These are phyloP conservation scores for Arthrinium phaeospermum DNA, from an alignment of 2,329 filamentous ascomycete species.

Conservation along the genomic window DNA sequence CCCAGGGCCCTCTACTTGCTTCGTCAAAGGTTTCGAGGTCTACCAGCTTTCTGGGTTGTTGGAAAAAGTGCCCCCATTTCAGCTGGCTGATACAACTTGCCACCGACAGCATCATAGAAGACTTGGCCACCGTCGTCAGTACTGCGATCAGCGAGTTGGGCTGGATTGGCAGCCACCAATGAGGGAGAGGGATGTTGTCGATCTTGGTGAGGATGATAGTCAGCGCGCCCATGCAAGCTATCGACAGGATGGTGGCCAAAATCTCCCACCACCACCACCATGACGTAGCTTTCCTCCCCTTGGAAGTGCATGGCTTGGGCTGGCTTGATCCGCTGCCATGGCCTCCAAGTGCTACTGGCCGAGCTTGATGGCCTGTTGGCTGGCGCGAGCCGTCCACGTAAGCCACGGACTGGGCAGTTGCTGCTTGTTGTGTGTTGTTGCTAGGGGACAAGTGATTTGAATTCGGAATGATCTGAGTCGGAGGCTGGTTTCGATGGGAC, in stretches of 20 bases:
- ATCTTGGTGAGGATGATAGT: constrained; percentile 25
- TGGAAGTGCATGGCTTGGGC: neutral
- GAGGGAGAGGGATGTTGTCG: constrained; percentile 23
- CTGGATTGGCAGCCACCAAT: constrained; percentile 29
- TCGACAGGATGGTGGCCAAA: constrained; percentile 16
- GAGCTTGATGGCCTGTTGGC: neutral
- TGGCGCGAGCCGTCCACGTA: neutral
- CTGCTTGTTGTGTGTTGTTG: neutral
- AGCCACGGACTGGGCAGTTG: neutral
- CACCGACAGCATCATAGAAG: constrained; percentile 29
- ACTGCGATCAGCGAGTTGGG: constrained; percentile 38
- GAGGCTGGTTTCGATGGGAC: neutral
- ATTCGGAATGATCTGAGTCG: neutral
- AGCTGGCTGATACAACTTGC: constrained; percentile 32
- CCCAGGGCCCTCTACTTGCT: constrained; percentile 34
- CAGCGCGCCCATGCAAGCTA: constrained; percentile 26
- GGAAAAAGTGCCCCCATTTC: constrained; percentile 31
- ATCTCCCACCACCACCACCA: constrained; percentile 7
- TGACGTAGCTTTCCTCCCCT: neutral
- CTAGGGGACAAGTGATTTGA: neutral
- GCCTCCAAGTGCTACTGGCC: neutral
- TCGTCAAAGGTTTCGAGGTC: constrained; percentile 32
- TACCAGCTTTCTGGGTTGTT: constrained; percentile 3
- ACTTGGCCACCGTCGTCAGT: constrained; percentile 30
- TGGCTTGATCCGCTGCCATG: neutral